A percentile compares a stretch with the other conserved stretches of the same genome.
Conservation (phyloP, 2,329 filamentous ascomycete species). For the Penicillium griseofulvum region DNA sequence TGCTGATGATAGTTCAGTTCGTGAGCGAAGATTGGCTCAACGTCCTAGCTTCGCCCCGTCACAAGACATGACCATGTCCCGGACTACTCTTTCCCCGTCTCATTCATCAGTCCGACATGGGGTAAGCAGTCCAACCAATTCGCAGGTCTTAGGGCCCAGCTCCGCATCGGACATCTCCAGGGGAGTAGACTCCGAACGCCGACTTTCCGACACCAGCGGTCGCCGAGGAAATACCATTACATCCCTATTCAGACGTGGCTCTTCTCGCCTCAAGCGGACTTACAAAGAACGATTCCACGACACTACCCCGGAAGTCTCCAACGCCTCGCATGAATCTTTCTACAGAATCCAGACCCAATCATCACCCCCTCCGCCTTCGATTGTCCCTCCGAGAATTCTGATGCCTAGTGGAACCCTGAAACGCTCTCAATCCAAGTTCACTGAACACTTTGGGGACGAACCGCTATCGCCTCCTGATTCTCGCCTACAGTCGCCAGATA, state of each 20-base stretch:
- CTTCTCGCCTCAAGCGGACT: constrained; percentile 54
- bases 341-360: constrained; percentile 54
- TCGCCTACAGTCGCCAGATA: constrained; percentile 73
- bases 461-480: constrained; percentile 84
- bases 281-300: constrained; percentile 50
- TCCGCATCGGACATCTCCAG: constrained; percentile 54
- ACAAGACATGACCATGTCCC: constrained; percentile 35
- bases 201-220: constrained; percentile 55
- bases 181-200: constrained; percentile 52
- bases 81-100: constrained; percentile 32
- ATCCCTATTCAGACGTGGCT: constrained; percentile 71
- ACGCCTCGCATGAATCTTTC: constrained; percentile 87
- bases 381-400: constrained; percentile 41
- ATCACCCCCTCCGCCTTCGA: constrained; percentile 38
- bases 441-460: constrained; percentile 85
- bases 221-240: constrained; percentile 57
- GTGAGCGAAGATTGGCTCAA: constrained; percentile 26
- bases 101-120: constrained; percentile 48
- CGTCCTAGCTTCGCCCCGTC: constrained; percentile 35
- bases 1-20: constrained; percentile 36
- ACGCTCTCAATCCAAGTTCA: constrained; percentile 84
- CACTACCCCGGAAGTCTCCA: constrained; percentile 77
- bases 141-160: constrained; percentile 52
- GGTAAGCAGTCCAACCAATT: constrained; percentile 52
- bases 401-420: constrained; percentile 61